Conservation (phyloP, 2,329 filamentous ascomycete genomes). For the Bisporella sp. region DNA sequence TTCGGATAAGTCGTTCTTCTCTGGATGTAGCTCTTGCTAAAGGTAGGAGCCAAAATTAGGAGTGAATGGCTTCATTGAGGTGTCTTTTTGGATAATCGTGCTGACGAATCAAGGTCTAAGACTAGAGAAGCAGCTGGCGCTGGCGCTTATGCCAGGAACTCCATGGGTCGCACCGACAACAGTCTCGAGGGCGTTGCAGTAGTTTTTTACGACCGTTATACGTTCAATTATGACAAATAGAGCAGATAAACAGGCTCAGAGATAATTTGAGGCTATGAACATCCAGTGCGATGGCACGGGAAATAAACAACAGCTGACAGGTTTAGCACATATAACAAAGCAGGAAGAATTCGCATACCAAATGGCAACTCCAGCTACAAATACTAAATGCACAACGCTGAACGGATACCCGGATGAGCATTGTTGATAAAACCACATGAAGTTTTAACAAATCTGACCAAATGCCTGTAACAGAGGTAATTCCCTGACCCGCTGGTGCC, state of each 20-base stretch:
- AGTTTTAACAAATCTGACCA: constrained; percentile 35
- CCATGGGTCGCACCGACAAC: constrained; percentile 35
- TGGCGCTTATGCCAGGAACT: constrained; percentile 19
- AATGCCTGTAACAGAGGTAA: constrained; percentile 35
- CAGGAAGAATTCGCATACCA: constrained; percentile 8
- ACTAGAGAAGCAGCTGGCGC: neutral
- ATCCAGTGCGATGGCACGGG: constrained; percentile 20
- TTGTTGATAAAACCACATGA: constrained; percentile 35
- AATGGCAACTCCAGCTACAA: constrained; percentile 35
- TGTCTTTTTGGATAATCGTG: neutral
- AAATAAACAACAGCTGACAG: constrained; percentile 19
- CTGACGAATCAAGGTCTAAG: neutral
- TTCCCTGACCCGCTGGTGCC: constrained; percentile 38
- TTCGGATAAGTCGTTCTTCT: neutral
- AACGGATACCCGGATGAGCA: constrained; percentile 36
- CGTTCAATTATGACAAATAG: constrained; percentile 40
- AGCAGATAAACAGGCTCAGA: constrained; percentile 34
- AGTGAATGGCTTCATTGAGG: neutral
- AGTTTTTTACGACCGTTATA: constrained; percentile 35
- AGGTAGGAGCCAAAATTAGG: neutral
- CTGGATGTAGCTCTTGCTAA: no score
- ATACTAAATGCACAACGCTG: constrained; percentile 36
- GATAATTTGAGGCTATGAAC: constrained; percentile 20
- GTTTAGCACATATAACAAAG: neutral
- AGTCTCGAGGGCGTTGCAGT: constrained; percentile 35